A percentile compares a stretch with the other conserved stretches of the same genome.
These are phyloP conservation scores for Datisca glomerata DNA, from an alignment of 306 rosid genomes.

Conservation along the genomic window DNA sequence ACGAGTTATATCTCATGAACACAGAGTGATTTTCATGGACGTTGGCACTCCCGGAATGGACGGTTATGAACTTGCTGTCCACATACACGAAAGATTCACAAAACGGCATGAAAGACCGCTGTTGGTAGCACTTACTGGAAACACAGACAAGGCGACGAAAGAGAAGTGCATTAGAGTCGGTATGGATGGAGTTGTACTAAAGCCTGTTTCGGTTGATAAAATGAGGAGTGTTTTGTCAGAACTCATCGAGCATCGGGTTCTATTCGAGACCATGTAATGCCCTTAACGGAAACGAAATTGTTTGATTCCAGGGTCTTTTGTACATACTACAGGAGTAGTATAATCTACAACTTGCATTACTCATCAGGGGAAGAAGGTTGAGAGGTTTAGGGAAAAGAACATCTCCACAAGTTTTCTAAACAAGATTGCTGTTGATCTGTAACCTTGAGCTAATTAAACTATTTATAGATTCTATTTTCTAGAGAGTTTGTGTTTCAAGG, in stretches of 20 bases:
- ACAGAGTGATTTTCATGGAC: slow-evolving; percentile 74
- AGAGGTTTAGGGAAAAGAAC: too few species aligned
- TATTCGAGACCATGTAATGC: slow-evolving; percentile 60
- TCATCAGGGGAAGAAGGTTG: too few species aligned
- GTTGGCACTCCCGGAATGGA: slow-evolving; percentile 44
- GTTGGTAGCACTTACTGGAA: slow-evolving; percentile 64
- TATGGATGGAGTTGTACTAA: slow-evolving; percentile 64
- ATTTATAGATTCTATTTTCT: too few species aligned
- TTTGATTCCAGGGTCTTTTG: too few species aligned
- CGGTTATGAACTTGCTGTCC: slow-evolving; percentile 50
- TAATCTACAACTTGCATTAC: too few species aligned
- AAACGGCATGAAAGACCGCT: slow-evolving; percentile 66
- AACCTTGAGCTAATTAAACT: too few species aligned
- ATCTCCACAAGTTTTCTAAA: too few species aligned
- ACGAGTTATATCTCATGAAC: slow-evolving; percentile 47
- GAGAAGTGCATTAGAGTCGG: slow-evolving; percentile 82
- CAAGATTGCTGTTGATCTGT: too few species aligned
- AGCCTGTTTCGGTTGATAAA: slow-evolving; percentile 85
- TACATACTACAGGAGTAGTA: too few species aligned
- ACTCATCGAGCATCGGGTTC: slow-evolving; percentile 59
- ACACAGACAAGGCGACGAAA: slow-evolving; percentile 53
- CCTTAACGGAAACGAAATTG: too few species aligned
- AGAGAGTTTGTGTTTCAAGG: too few species aligned
- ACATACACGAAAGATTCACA: slow-evolving; percentile 47
- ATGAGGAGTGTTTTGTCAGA: slow-evolving; percentile 68